phyloP scores from a whole-genome alignment of 768 basidiomycete species.

The Thelephora ganbajun region DNA sequence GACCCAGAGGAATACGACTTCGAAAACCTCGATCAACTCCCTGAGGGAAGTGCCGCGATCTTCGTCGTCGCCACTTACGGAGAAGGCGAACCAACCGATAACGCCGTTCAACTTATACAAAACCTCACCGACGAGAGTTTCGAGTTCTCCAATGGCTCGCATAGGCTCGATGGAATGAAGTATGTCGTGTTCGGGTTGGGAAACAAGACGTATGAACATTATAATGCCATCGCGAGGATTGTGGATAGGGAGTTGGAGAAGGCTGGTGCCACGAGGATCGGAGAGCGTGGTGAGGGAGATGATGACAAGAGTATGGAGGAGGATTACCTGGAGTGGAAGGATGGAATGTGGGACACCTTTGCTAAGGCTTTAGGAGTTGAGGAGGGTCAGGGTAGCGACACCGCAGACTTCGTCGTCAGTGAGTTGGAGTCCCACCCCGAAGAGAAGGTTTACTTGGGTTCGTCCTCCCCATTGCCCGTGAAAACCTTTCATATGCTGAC shows the following conservation, averaged over 20 bases:
- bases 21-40: slow-evolving; percentile 84
- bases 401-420: slow-evolving; percentile 84
- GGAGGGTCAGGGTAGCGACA: slow-evolving; percentile 92
- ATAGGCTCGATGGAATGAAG: slow-evolving; percentile 69
- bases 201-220: slow-evolving; percentile 91
- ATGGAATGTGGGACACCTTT: slow-evolving; percentile 90
- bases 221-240: slow-evolving; percentile 77
- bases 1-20: slow-evolving; percentile 99
- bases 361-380: slow-evolving; percentile 76
- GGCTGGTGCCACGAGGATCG: slow-evolving; percentile 77
- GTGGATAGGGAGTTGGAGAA: slow-evolving; percentile 61
- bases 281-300: slow-evolving; percentile 89
- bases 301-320: slow-evolving; percentile 99
- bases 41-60: slow-evolving; percentile 77
- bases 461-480: slow-evolving; percentile 11
- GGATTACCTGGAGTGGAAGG: slow-evolving; percentile 99
- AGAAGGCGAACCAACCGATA: slow-evolving; percentile 98
- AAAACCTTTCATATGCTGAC: neutral
- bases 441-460: slow-evolving; percentile 91
- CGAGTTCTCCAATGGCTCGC: slow-evolving; percentile 72
- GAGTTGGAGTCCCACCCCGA: slow-evolving; percentile 61
- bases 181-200: slow-evolving; percentile 93
- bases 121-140: slow-evolving; percentile 80
- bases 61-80: slow-evolving; percentile 98
- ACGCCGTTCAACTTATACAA: slow-evolving; percentile 89